Evolutionary conservation across 1,284 basidiomycete genomes (phyloP), one percentile per base, ranked within the genome.

Genomic region (Fomitopsis schrenkii): DNA sequence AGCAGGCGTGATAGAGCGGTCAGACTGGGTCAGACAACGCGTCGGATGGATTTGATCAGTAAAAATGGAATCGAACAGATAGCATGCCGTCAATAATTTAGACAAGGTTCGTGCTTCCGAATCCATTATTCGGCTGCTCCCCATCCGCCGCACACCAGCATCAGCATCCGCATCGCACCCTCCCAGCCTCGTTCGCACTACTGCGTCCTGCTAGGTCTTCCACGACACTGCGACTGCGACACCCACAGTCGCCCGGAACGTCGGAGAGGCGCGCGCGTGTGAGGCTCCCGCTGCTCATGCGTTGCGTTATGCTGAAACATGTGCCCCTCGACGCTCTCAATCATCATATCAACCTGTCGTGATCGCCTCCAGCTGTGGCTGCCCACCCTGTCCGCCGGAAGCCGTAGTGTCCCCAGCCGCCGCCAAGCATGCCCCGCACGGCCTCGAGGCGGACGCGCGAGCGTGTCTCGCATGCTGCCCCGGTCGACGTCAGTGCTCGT

Each of bases 31-130:
- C 58, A 57, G 57, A 50, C 55, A 30, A 54, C 46, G 60, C 58
- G 63, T 53, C 52, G 58, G 59, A 45, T 56, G 62, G 63, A 46
- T 60, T 58, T 36, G 58, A 62, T 55, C 41, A 61, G 58, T 46
- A 63, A 60, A 62, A 61, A 60, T 59, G 59, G 61, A 58, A 60
- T 57, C 61, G 59, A 61, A 60, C 59, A 59, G 59, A 62, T 58
- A 61, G 62, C 63, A 68, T 62, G 58, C 59, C 58, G 63, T 62
- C 62, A 58, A 61, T 59, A 58, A 61, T 59, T 50, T 59, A 63
- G 60, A 63, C 62, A 61, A 58, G 58, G 57, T 61, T 63, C 59
- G 59, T 35, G 35, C 35, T 60, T 58, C 61, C 22, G 22, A 48
- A 2, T 38, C 41, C 58, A 35, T 55, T 60, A 40, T 56, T 60